A percentile compares a stretch with the other conserved stretches of the same genome.
phyloP scores from a whole-genome alignment of 768 basidiomycete species.

The Naematelia encephala region DNA sequence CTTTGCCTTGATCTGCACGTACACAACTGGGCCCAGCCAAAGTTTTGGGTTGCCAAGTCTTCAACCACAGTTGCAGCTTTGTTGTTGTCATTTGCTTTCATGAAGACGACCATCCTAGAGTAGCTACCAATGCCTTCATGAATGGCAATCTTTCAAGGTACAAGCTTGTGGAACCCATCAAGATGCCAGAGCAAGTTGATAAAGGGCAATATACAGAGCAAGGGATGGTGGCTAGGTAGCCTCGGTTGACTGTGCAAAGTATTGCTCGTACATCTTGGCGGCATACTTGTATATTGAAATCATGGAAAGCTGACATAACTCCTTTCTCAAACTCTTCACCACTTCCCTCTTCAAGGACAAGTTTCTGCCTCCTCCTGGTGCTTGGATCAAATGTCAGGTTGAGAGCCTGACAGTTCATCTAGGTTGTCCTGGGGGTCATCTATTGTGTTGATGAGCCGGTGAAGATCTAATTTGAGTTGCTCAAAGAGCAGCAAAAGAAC shows the following conservation, averaged over 20 bases:
- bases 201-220: constrained; percentile 31
- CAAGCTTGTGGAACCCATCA: background rate
- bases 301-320: background rate
- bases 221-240: background rate
- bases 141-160: constrained; percentile 52
- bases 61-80: constrained; percentile 50
- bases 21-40: constrained; percentile 12
- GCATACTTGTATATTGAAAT: background rate
- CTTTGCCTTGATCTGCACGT: constrained; percentile 16
- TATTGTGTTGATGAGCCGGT: background rate
- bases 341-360: background rate
- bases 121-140: constrained; percentile 56
- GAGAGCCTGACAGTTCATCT: background rate
- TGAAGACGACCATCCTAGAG: constrained; percentile 50
- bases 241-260: background rate
- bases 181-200: constrained; percentile 53
- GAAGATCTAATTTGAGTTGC: background rate
- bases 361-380: background rate
- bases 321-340: constrained; percentile 1
- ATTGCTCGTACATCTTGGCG: background rate
- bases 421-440: background rate
- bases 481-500: background rate
- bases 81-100: constrained; percentile 54
- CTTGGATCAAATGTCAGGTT: background rate
- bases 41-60: constrained; percentile 20